Base-by-base conservation (phyloP, 768 basidiomycete species). In the Hygrophoropsis aurantiaca region DNA sequence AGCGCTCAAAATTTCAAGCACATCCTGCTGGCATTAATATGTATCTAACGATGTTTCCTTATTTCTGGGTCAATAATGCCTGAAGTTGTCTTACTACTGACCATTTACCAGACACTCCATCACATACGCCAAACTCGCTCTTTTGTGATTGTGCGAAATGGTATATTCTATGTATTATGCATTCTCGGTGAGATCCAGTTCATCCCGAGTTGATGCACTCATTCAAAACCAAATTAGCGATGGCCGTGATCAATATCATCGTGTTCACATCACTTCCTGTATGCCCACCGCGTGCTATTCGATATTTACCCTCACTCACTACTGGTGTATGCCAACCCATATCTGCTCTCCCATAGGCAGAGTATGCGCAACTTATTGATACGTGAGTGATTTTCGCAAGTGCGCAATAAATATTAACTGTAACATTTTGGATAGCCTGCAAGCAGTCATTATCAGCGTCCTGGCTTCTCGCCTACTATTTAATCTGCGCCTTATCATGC, bases 241-340 rank as follows among this genome's bases (percentile, higher is more conserved):
- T 46, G 40, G 23, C 24, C 24, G 20, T 13, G 38, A 21, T 45
- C 23, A 26, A 42, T 6, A 40, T 45, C 40, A 5, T 15, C 9
- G 44, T 45, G 16, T 7, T 44, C 2, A 4, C 15, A 15, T 8
- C 21, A 5, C 35, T 43, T 34, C 30, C 26, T 18, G 23, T 4
- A 30, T 30, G 27, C 13, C 27, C 27, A 30, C 27, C 7, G 27
- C 32, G 33, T 11, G 16, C 21, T 21, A 20, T 43, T 18, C 9
- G 11, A 45, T 45, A n/a, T 27, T 36, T n/a, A n/a, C 42, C 44
- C 15, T 26, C 25, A 11, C 44, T 25, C 24, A 25, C n/a, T n/a
- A n/a, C n/a, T n/a, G n/a, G n/a, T n/a, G n/a, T n/a, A n/a, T n/a
- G n/a, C n/a, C n/a, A n/a, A n/a, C n/a, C n/a, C n/a, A n/a, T n/a